Conservation (phyloP, 164 flowering plant genomes). For the Platanus orientalis region DNA sequence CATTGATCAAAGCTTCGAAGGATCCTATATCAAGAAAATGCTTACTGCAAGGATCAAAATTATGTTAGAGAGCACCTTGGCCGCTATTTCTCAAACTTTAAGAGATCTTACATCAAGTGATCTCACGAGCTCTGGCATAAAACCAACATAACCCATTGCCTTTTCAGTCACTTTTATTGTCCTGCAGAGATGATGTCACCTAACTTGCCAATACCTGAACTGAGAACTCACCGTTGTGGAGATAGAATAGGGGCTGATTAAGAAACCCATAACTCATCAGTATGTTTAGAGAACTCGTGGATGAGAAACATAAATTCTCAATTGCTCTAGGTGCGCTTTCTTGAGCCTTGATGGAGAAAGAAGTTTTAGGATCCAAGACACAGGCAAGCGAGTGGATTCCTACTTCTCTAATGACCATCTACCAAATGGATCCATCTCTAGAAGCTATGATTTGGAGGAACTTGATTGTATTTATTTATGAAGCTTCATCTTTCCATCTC, state of each 20-base stretch:
- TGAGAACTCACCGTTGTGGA: conserved; percentile 53
- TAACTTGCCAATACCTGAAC: conserved; percentile 69
- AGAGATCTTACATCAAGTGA: conserved; percentile 64
- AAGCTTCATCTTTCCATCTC: conserved; percentile 42
- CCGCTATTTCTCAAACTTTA: conserved; percentile 72
- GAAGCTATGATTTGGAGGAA: conserved; percentile 56
- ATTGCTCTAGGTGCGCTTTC: conserved; percentile 57
- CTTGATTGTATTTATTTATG: conserved; percentile 53
- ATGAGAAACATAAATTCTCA: conserved; percentile 51
- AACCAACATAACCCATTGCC: conserved; percentile 74
- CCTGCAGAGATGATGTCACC: conserved; percentile 43
- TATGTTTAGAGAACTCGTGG: conserved; percentile 21
- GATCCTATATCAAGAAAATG: too few species aligned
- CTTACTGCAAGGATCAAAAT: conserved; percentile 41
- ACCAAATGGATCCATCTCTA: conserved; percentile 44
- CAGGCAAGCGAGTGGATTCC: conserved; percentile 49
- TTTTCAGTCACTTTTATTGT: conserved; percentile 66
- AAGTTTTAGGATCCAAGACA: conserved; percentile 44
- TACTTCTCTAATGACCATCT: conserved; percentile 47
- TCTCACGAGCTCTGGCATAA: conserved; percentile 64
- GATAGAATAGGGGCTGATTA: conserved; percentile 43
- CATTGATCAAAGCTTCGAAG: too few species aligned
- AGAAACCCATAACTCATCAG: conserved; percentile 49
- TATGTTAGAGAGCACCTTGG: conserved; percentile 58
- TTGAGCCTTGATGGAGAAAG: conserved; percentile 40